These are phyloP conservation scores for Pelagophyceae sp. DNA, from an alignment of 352 stramenopile species.

Conservation along the genomic window DNA sequence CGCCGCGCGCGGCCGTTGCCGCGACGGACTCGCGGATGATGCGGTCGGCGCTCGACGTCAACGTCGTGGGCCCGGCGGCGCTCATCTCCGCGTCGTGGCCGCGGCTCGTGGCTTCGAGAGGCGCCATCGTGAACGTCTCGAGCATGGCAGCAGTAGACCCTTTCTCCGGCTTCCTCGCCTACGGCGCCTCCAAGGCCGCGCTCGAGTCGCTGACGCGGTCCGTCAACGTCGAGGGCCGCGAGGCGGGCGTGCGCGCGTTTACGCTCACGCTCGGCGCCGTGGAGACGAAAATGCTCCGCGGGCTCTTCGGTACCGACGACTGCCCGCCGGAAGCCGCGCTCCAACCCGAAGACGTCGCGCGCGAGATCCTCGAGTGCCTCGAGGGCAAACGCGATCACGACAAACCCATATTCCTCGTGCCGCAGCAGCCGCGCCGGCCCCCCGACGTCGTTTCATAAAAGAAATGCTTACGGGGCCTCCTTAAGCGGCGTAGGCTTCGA, in stretches of 20 bases:
- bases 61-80: not conserved
- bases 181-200: not conserved
- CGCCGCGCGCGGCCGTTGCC: not conserved
- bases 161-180: not conserved
- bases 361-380: not conserved
- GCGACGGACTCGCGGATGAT: not conserved
- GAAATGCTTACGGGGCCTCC: too few relatives aligned
- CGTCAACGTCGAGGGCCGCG: not conserved
- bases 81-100: not conserved
- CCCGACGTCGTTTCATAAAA: too few relatives aligned
- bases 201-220: not conserved
- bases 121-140: not conserved
- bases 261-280: not conserved
- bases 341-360: not conserved
- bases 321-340: not conserved
- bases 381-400: not conserved
- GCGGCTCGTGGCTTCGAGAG: not conserved
- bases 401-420: too few relatives aligned
- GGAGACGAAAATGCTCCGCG: not conserved
- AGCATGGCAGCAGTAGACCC: not conserved
- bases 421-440: too few relatives aligned
- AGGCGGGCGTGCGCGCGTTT: not conserved
- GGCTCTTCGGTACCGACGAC: not conserved
- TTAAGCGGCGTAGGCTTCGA: too few relatives aligned
- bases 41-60: not conserved